phyloP scores from a whole-genome alignment of 1,284 basidiomycete genomes.

The Amylostereum areolatum region DNA sequence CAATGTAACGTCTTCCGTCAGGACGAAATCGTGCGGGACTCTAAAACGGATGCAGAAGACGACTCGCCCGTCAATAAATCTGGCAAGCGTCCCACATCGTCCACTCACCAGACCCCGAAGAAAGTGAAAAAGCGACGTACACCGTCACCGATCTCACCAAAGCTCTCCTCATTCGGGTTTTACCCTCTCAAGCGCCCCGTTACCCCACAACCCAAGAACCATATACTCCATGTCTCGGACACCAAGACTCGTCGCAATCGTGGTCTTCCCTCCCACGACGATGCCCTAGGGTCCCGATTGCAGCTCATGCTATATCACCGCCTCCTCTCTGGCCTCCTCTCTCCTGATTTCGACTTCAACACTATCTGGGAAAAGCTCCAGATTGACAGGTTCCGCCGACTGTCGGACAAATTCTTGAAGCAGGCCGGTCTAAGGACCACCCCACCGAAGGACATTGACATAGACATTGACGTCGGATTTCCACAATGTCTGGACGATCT shows the following conservation, averaged over 20 bases:
- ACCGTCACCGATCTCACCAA: conserved; percentile 1
- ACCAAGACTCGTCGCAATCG: conserved; percentile 65
- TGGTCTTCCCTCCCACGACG: conserved; percentile 54
- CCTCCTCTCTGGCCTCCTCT: conserved; percentile 52
- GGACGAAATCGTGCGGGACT: conserved; percentile 45
- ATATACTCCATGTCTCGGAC: conserved; percentile 56
- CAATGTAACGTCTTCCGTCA: conserved; percentile 17
- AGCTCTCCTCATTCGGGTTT: conserved; percentile 3
- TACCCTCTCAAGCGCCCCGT: no score
- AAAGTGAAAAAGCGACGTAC: conserved; percentile 17
- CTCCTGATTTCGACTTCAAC: conserved; percentile 44
- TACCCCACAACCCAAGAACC: conserved; percentile 1
- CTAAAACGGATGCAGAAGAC: conserved; percentile 7
- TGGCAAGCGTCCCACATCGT: conserved; percentile 14
- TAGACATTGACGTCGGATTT: background rate
- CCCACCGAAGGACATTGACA: background rate
- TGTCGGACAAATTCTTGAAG: conserved; percentile 10
- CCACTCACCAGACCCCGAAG: conserved; percentile 17
- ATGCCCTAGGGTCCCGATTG: conserved; percentile 59
- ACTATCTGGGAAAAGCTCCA: conserved; percentile 44
- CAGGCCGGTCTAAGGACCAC: conserved; percentile 7
- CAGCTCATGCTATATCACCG: conserved; percentile 85
- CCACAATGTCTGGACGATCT: conserved; percentile 25
- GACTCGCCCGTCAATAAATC: background rate
- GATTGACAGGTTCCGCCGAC: conserved; percentile 11